A percentile compares a stretch with the other conserved stretches of the same genome.
Evolutionary conservation across 2,329 filamentous ascomycete genomes (phyloP).

Genomic region (Aspergillus brunneoviolaceus): DNA sequence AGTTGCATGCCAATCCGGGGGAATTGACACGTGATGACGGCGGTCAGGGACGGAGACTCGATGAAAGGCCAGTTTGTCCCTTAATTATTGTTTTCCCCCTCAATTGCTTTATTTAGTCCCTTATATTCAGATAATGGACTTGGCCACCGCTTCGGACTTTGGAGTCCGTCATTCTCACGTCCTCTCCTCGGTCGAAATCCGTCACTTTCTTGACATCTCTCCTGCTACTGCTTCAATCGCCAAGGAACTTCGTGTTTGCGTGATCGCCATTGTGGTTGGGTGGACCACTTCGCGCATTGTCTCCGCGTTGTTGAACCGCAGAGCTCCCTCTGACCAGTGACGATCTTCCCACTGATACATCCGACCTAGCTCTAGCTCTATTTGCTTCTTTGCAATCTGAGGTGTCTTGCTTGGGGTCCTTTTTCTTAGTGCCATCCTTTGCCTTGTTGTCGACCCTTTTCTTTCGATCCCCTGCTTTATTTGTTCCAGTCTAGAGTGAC

Average conservation of each 20-base stretch:
- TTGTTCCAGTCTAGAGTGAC: background rate
- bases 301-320: slow-evolving; percentile 31
- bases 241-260: slow-evolving; percentile 52
- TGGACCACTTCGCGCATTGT: slow-evolving; percentile 43
- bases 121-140: slow-evolving; percentile 31
- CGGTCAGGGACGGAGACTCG: background rate
- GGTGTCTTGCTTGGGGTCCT: background rate
- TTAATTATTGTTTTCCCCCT: slow-evolving; percentile 4
- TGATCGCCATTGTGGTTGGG: slow-evolving; percentile 52
- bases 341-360: slow-evolving; percentile 10
- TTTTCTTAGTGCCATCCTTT: background rate
- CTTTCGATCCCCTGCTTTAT: slow-evolving; percentile 2
- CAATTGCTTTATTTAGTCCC: background rate
- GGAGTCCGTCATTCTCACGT: slow-evolving; percentile 49
- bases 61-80: slow-evolving; percentile 22
- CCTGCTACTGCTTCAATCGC: slow-evolving; percentile 50
- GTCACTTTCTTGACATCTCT: slow-evolving; percentile 54
- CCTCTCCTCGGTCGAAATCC: slow-evolving; percentile 46
- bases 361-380: background rate
- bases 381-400: background rate
- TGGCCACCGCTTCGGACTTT: slow-evolving; percentile 34
- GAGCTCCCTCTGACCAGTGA: slow-evolving; percentile 21
- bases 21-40: slow-evolving; percentile 17
- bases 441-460: background rate
- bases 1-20: slow-evolving; percentile 14